A percentile compares a stretch with the other conserved stretches of the same genome.
phyloP scores from a whole-genome alignment of 2,329 filamentous ascomycete species.

The Clonostachys rhizophaga region DNA sequence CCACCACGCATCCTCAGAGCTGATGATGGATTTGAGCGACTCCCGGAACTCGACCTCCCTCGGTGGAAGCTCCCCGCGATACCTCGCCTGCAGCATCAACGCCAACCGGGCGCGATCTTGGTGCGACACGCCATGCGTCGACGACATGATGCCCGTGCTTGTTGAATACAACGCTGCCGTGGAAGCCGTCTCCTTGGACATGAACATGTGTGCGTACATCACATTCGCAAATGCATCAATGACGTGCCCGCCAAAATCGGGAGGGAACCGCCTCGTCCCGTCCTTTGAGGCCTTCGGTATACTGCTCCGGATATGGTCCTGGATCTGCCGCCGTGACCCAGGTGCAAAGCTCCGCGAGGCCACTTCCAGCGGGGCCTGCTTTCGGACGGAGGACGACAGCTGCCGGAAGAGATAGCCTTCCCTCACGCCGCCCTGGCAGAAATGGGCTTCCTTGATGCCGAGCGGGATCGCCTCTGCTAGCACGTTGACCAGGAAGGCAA shows the following conservation, averaged over 20 bases:
- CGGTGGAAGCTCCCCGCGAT: constrained; percentile 56
- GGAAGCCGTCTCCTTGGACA: constrained; percentile 49
- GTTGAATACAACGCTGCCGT: constrained; percentile 58
- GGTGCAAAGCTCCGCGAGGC: constrained; percentile 51
- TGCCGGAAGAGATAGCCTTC: constrained; percentile 60
- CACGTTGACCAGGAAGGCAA: constrained; percentile 62
- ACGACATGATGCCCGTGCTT: constrained; percentile 57
- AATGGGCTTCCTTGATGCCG: constrained; percentile 55
- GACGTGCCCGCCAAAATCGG: constrained; percentile 36
- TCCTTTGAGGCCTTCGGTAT: constrained; percentile 30
- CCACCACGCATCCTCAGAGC: constrained; percentile 58
- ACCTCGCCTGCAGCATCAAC: constrained; percentile 59
- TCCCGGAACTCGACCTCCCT: constrained; percentile 50
- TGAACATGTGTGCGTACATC: constrained; percentile 45
- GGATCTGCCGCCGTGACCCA: constrained; percentile 37
- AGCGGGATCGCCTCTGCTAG: constrained; percentile 54
- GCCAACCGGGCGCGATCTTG: constrained; percentile 55
- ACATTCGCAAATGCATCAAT: constrained; percentile 54
- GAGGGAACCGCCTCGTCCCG: constrained; percentile 20
- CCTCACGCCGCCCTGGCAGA: constrained; percentile 67
- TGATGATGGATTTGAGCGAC: constrained; percentile 47
- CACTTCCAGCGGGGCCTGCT: constrained; percentile 52
- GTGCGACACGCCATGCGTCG: constrained; percentile 58
- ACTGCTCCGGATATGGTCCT: constrained; percentile 37
- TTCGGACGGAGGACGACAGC: constrained; percentile 39